Base-by-base conservation (phyloP, 2,329 filamentous ascomycete genomes). In the Pseudogymnoascus sp. region DNA sequence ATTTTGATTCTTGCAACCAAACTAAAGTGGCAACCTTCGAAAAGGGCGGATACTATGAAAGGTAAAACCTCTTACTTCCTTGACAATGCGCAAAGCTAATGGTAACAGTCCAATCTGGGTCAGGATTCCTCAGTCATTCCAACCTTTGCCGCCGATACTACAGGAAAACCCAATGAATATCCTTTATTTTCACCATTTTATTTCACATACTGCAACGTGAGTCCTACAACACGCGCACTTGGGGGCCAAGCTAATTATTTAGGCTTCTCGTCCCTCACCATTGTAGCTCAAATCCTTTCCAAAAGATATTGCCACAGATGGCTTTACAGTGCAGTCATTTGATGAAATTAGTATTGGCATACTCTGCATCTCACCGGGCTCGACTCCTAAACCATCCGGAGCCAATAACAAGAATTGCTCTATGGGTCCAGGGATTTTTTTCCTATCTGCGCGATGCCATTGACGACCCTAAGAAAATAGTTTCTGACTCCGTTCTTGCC, bases 361-460 rank as follows among this genome's bases (percentile, higher is more conserved):
- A 92, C 72, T 91, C 89, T 67, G 90, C 90, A n/a, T 90, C 87
- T 29, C 90, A 95, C 72, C 84, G 90, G 62, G 88, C 90, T 8
- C 84, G 87, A 48, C 82, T 93, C 33, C 77, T 94, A 18, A 82
- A 83, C 33, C 88, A 93, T 65, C 81, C 82, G 0, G 89, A 93
- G 71, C 90, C 90, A 5, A 82, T 81, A 5, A 88, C 87, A 70
- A 84, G 90, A 21, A 94, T 95, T 66, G 89, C 90, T 1, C 78
- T 84, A 39, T 94, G 88, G 87, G 89, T 94, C 27, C 82, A 88
- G 69, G 84, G 90, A 67, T 88, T 90, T n/a, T 88, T 89, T 65
- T 88, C 88, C 0, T 83, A 85, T 13, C 79, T 95, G 18, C 83
- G 89, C 29, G 75, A 82, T 64, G 86, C 88, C 1, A 78, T 94